phyloP scores from a whole-genome alignment of 2,329 filamentous ascomycete genomes.

The Colletotrichum salicis region DNA sequence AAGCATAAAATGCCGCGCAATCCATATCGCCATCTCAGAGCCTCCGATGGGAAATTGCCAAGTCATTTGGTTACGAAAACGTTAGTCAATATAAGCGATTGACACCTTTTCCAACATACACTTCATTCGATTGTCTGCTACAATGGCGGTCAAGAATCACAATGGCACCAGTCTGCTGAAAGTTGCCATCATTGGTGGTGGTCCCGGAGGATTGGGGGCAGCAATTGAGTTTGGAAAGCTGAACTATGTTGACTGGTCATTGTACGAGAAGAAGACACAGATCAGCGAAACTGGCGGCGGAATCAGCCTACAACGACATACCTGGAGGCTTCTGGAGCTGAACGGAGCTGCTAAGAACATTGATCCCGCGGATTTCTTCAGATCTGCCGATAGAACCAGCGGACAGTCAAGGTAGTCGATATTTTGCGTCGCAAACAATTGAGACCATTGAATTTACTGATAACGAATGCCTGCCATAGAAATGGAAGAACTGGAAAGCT shows the following conservation, averaged over 20 bases:
- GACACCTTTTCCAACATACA: background rate
- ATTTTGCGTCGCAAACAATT: too few species aligned
- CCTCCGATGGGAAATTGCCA: background rate
- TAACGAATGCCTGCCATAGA: slow-evolving; percentile 27
- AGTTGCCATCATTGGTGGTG: slow-evolving; percentile 41
- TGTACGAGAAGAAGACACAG: slow-evolving; percentile 49
- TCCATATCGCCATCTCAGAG: background rate
- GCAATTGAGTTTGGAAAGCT: slow-evolving; percentile 45
- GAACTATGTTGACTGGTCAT: slow-evolving; percentile 44
- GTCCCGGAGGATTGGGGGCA: slow-evolving; percentile 43
- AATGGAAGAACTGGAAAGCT: slow-evolving; percentile 47
- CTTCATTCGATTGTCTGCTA: background rate
- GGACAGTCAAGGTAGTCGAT: slow-evolving; percentile 40
- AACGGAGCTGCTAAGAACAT: slow-evolving; percentile 46
- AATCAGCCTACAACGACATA: slow-evolving; percentile 48
- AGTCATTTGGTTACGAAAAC: background rate
- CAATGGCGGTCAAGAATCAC: background rate
- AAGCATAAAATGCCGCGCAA: slow-evolving; percentile 28
- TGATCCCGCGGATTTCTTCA: slow-evolving; percentile 44
- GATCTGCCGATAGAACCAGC: slow-evolving; percentile 39
- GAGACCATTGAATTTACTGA: too few species aligned
- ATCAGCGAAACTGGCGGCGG: slow-evolving; percentile 51
- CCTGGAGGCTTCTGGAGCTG: slow-evolving; percentile 48
- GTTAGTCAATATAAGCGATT: too few species aligned
- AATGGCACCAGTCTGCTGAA: background rate